Evolutionary conservation across 2,329 filamentous ascomycete species (phyloP), one percentile per base, ranked within the genome.

Genomic region (Aspergillus amoenus): DNA sequence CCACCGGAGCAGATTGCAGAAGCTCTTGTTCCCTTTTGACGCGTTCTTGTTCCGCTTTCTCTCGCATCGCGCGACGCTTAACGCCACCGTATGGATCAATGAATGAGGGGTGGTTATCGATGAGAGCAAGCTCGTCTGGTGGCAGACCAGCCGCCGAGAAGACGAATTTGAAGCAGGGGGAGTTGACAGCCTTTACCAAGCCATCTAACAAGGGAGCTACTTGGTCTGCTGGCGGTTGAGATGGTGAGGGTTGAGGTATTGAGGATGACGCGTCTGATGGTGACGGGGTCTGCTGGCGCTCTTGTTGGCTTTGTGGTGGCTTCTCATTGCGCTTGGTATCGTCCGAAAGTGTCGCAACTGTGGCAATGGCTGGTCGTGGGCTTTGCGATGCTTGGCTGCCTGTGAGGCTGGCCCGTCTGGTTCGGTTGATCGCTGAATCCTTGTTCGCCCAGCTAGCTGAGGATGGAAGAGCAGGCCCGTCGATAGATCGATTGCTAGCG

Each of bases 391-490:
- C 89, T 62, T 85, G 87, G 68, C 89, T 95, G 0, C 90, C 93
- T 32, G 90, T 88, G 64, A 92, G 85, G 67, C 92, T 96, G n/a
- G 76, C 66, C 32, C 78, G 59, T 85, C 90, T 65, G 84, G 85
- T 67, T 86, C 86, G 74, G 84, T 91, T 57, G 81, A 84, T 73
- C 79, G 85, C 69, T 56, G 87, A 80, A 68, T 88, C 84, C 70
- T 78, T 86, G 61, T 84, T 87, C 18, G 93, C 94, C 94, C 94
- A 99, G 69, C 88, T 97, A 4, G 93, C 94, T 3, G 93, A 92
- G 1, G 93, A 91, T 2, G 94, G 95, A 42, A 99, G 79, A n/a
- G 92, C 94, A 40, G 94, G 92, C 3, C 88, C 88, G 68, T 97
- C 93, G n/a, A 83, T 86, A 18, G 76, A 76, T 8, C 81, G 77